Evolutionary conservation across 805 yeast species (phyloP), one percentile per base, ranked within the genome.

Genomic region (Nakazawaea holstii): DNA sequence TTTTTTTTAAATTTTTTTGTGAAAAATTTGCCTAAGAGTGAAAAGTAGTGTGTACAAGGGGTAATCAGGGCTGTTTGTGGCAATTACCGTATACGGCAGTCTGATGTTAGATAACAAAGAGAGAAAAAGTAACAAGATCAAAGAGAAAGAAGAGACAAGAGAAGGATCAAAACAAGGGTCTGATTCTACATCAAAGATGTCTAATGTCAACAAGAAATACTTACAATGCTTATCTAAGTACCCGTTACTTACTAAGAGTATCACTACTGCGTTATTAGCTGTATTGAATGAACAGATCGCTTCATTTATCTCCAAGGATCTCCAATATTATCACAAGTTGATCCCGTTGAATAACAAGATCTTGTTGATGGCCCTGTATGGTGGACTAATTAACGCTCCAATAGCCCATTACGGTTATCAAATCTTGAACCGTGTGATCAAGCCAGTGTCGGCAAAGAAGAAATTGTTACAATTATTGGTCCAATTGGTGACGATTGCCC

Each of bases 251-350:
- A 81, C 87, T 42, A 82, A 82, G 56, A 68, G 82, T 1, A 52
- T 75, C 15, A 82, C 87, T 0, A 72, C 81, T 1, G 83, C 78
- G 0, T 56, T 74, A 0, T 64, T 82, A n/a, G 75, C 76, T 8
- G 69, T 77, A 0, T 63, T 82, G 39, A 81, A 80, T 53, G 89
- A 82, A 57, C 62, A 73, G 35, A 68, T 82, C 13, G 83, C 87
- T 0, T 68, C 80, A 2, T 50, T 64, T 0, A 55, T 76, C 11
- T 71, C 86, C 2, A 69, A 73, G 36, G 83, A 80, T 45, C 61
- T 64, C 51, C 58, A 64, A 27, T 39, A 32, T 38, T 38, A 29
- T 54, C 44, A 41, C 49, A 15, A 39, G 37, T 37, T 46, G 13
- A 20, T 42, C 17, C 45, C 41, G 13, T 53, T 73, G 43, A 72